These are phyloP conservation scores for Berkeleyomyces rouxiae DNA, from an alignment of 2,329 filamentous ascomycete genomes.

Conservation along the genomic window DNA sequence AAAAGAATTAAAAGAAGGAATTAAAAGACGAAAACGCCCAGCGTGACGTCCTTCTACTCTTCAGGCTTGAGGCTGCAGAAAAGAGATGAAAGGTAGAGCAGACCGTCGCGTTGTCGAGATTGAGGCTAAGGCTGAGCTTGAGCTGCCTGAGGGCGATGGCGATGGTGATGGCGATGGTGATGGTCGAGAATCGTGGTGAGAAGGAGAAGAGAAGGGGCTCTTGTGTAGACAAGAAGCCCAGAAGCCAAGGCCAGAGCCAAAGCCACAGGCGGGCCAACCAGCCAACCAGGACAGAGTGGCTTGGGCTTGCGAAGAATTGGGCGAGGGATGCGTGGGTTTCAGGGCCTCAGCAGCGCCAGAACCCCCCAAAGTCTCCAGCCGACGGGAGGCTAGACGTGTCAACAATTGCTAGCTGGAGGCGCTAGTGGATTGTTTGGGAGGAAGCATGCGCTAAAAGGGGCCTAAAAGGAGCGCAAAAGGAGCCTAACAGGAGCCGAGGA, in stretches of 20 bases:
- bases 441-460: too few relatives aligned
- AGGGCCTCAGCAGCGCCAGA: too few relatives aligned
- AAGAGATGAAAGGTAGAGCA: neutral
- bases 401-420: too few relatives aligned
- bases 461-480: too few relatives aligned
- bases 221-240: neutral
- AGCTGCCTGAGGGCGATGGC: neutral
- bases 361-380: too few relatives aligned
- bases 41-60: neutral
- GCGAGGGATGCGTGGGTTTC: too few relatives aligned
- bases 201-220: neutral
- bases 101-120: neutral
- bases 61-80: neutral
- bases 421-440: too few relatives aligned
- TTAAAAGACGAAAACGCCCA: slow-evolving; percentile 3
- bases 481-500: too few relatives aligned
- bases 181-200: neutral
- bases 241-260: neutral
- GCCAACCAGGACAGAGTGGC: too few relatives aligned
- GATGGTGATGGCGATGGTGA: neutral
- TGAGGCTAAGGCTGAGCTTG: neutral
- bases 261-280: too few relatives aligned
- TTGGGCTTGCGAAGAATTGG: too few relatives aligned
- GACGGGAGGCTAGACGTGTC: too few relatives aligned
- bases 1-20: slow-evolving; percentile 2